phyloP scores from a whole-genome alignment of 768 basidiomycete species.

The Leccinum rimulosum region DNA sequence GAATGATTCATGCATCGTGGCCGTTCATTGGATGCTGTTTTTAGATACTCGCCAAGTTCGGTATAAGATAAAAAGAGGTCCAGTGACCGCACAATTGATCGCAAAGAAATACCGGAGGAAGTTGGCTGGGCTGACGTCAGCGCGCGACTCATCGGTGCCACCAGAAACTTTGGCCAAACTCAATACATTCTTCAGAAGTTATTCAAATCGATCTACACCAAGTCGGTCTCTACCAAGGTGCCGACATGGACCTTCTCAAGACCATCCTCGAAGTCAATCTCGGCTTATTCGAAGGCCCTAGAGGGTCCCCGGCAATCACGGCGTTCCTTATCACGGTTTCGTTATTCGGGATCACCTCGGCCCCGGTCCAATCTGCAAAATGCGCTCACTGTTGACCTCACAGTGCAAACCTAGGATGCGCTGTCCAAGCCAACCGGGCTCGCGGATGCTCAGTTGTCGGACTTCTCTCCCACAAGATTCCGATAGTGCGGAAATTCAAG shows the following conservation, averaged over 20 bases:
- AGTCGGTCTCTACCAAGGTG: slow-evolving; percentile 97
- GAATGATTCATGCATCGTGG: too few relatives aligned
- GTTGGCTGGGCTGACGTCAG: too few relatives aligned
- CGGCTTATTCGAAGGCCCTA: slow-evolving; percentile 74
- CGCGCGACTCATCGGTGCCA: too few relatives aligned
- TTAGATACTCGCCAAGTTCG: too few relatives aligned
- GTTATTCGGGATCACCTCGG: slow-evolving; percentile 98
- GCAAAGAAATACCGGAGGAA: too few relatives aligned
- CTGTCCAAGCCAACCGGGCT: slow-evolving; percentile 89
- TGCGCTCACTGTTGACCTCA: slow-evolving; percentile 85
- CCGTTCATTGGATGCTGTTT: too few relatives aligned
- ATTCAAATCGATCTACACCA: slow-evolving; percentile 95
- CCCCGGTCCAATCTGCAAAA: slow-evolving; percentile 84
- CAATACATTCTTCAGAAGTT: slow-evolving; percentile 71
- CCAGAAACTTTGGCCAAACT: too few relatives aligned
- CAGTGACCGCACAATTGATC: too few relatives aligned
- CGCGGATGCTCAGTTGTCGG: slow-evolving; percentile 68
- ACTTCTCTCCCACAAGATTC: slow-evolving; percentile 93
- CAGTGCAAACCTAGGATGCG: slow-evolving; percentile 81
- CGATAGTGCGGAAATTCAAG: slow-evolving; percentile 89
- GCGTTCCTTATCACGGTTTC: slow-evolving; percentile 73
- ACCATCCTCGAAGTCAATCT: slow-evolving; percentile 99
- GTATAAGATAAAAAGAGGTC: too few relatives aligned
- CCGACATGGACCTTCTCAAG: slow-evolving; percentile 98
- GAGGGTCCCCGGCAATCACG: slow-evolving; percentile 63